Percentiles rank a stretch among this genome's conserved stretches.
These are phyloP conservation scores for Colletotrichum spinosum DNA, from an alignment of 2,329 filamentous ascomycete genomes.

Conservation along the genomic window DNA sequence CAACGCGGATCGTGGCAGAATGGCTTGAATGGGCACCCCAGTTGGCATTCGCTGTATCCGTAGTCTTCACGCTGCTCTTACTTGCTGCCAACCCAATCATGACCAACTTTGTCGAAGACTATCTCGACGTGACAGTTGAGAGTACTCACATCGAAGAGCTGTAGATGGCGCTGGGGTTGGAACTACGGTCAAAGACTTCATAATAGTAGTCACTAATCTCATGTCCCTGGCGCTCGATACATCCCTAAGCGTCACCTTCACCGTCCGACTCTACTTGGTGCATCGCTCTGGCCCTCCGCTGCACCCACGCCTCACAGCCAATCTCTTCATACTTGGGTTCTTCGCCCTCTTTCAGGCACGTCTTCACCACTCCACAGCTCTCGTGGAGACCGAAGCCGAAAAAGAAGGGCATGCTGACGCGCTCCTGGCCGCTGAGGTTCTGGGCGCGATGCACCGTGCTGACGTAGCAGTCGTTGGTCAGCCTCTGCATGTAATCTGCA, in stretches of 20 bases:
- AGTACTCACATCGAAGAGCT: no score
- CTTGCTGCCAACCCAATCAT: background rate
- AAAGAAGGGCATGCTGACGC: conserved; percentile 60
- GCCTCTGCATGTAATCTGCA: conserved; percentile 62
- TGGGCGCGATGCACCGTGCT: conserved; percentile 62
- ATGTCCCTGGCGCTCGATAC: no score
- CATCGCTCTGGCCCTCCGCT: conserved; percentile 49
- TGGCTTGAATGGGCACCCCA: background rate
- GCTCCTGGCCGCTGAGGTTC: conserved; percentile 52
- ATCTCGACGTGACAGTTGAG: no score
- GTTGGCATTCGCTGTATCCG: conserved; percentile 1
- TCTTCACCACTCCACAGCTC: conserved; percentile 54
- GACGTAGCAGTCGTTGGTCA: conserved; percentile 61
- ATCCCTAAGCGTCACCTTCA: conserved; percentile 7
- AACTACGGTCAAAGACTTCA: no score
- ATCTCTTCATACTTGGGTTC: conserved; percentile 52
- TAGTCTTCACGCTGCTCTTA: conserved; percentile 15
- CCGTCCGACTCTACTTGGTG: conserved; percentile 39
- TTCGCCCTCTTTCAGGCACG: conserved; percentile 49
- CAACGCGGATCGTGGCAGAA: background rate
- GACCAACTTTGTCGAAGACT: no score
- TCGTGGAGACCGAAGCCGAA: conserved; percentile 56
- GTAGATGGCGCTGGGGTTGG: no score
- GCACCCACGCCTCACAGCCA: conserved; percentile 53
- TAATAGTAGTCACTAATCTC: no score